Conservation (phyloP, 257 asterid species). For the Nicotiana obtusifolia region DNA sequence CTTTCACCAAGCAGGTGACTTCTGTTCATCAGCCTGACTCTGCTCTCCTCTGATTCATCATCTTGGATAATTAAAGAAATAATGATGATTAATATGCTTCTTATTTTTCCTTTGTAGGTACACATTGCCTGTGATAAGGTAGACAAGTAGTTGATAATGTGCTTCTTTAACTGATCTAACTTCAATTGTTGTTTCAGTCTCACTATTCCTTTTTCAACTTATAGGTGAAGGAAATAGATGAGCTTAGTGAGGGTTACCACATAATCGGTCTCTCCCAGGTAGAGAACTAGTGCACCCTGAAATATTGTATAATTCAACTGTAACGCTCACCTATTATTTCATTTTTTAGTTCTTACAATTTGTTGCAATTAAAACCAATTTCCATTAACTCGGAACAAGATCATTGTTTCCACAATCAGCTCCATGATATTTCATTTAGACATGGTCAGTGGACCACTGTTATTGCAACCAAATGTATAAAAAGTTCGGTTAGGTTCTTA, state of each 20-base stretch:
- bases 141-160: slow-evolving; percentile 12
- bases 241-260: slow-evolving; percentile 71
- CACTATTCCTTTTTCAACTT: slow-evolving; percentile 16
- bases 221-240: slow-evolving; percentile 71
- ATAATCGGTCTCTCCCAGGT: slow-evolving; percentile 84
- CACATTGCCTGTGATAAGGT: slow-evolving; percentile 85
- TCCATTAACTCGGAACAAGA: neutral
- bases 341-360: neutral
- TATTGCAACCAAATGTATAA: too few relatives aligned
- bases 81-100: neutral
- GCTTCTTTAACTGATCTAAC: slow-evolving; percentile 23
- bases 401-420: neutral
- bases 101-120: slow-evolving; percentile 33
- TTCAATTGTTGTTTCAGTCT: slow-evolving; percentile 1
- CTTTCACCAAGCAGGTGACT: slow-evolving; percentile 58
- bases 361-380: neutral
- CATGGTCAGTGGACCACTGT: too few relatives aligned
- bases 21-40: slow-evolving; percentile 4
- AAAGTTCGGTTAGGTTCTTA: too few relatives aligned
- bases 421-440: too few relatives aligned
- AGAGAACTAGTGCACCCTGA: neutral
- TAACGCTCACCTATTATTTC: neutral
- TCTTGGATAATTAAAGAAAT: neutral
- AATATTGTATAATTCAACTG: too few relatives aligned
- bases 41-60: neutral